Evolutionary conservation across 83 land plant species (phyloP), one percentile per base, ranked within the genome.

Genomic region (Picea abies): DNA sequence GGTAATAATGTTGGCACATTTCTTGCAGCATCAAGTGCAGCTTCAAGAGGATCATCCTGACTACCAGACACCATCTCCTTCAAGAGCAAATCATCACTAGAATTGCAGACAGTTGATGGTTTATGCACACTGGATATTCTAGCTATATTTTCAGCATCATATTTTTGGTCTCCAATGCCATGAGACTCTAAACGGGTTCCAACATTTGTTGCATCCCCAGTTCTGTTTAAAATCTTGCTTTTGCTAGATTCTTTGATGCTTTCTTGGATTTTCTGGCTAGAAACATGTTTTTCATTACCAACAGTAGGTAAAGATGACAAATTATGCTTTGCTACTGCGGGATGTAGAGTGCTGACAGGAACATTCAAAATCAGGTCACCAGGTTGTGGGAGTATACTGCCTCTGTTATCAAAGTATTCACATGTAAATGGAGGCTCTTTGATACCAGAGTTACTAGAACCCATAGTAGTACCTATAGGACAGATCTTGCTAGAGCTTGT

Each of bases 11-110:
- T 29, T 5, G 65, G 76, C 66, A 69, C 80, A 75, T 11, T 82
- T 62, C 23, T 89, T 1, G 79, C 63, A 77, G 79, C 20, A 58
- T 82, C 82, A n/a, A 88, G 82, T 12, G 88, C 88, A 63, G 23
- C 7, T 39, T 92, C 91, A 81, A 82, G 83, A 19, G 88, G 82
- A 85, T 90, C 91, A 84, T 85, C 79, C 62, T 56, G 80, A 56
- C 70, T 61, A 75, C 87, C 89, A 73, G 78, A 14, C 22, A 91
- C 85, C 39, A 91, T 17, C 80, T 89, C 86, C 67, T 88, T 86
- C 68, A 89, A 44, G 16, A 84, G 41, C 19, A 60, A 23, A 63
- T 82, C 82, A 49, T 68, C 72, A 37, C 64, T 19, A 32, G 76
- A 77, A 58, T 58, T 58, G 52, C 6, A 29, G 49, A 22, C 83